These are phyloP conservation scores for Xylariales sp. DNA, from an alignment of 2,329 filamentous ascomycete genomes.

Conservation along the genomic window DNA sequence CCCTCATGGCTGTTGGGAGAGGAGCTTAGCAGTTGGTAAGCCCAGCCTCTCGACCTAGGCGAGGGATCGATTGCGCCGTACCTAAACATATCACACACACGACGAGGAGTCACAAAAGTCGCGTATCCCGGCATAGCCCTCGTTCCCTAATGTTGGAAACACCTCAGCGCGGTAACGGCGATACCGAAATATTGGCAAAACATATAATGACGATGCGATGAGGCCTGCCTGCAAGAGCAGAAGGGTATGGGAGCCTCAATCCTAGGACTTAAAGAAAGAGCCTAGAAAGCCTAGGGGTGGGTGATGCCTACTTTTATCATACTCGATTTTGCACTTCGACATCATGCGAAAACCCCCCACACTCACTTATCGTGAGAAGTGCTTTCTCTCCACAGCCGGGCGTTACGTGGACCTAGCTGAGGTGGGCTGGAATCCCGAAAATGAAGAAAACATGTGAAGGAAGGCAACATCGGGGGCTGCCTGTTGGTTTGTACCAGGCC, in stretches of 20 bases:
- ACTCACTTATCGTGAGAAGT: slow-evolving; percentile 1
- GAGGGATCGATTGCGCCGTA: neutral
- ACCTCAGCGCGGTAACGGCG: neutral
- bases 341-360: slow-evolving; percentile 19
- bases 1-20: neutral
- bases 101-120: neutral
- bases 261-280: neutral
- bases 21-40: neutral
- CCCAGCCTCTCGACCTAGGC: neutral
- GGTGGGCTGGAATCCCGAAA: slow-evolving; percentile 16
- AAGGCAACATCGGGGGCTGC: neutral
- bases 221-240: neutral
- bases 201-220: neutral
- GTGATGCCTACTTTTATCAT: slow-evolving; percentile 26
- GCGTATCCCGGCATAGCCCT: neutral
- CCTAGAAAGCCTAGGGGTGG: neutral
- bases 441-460: neutral
- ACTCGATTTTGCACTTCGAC: slow-evolving; percentile 25
- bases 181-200: neutral
- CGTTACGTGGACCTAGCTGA: slow-evolving; percentile 22
- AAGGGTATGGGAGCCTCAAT: neutral
- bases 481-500: neutral
- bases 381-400: slow-evolving; percentile 20
- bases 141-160: neutral
- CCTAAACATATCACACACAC: neutral